Evolutionary conservation across 177 flowering plant species (phyloP), one percentile per base, ranked within the genome.

Genomic region (Vitis hybrid): DNA sequence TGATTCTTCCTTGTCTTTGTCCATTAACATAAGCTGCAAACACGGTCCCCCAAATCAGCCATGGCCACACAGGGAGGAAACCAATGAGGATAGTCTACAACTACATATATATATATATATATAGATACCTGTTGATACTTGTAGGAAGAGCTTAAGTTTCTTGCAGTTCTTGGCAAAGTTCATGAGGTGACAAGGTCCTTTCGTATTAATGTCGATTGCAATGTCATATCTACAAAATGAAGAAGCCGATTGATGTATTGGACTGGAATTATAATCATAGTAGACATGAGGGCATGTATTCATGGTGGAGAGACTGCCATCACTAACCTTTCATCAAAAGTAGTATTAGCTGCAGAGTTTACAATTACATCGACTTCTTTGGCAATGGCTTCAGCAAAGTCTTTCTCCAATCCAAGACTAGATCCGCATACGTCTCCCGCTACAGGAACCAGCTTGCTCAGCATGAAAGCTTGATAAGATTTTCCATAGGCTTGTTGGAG

Each of bases 311-410:
- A 27, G 17, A 48, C 10, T 2, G 3, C 11, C 6, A 21, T 15
- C 27, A 11, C 32, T 19, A 32, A 87, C 99, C 99, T 93, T 77
- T 93, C 97, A 71, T 91, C 94, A 56, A 95, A 95, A 51, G 94
- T 90, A 50, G 99, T 95, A 77, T 82, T 93, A 9, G 98, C 98
- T 2, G 99, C 97, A 18, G 97, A 93, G 55, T 93, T 93, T 9
- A 95, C 81, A 52, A 95, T 87, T 21, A 91, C 66, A 64, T 95
- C 92, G 3, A 93, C 91, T 57, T 90, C 90, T 55, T 77, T 74
- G 1, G 88, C 79, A 49, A 95, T 85, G 62, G 68, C 52, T 67
- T 78, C 66, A 14, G 84, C 83, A 58, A 78, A 55, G 21, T 83
- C 80, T 63, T 67, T 76, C 60, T 86, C 87, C 9, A 93, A 52